A percentile compares a stretch with the other conserved stretches of the same genome.
Conservation (phyloP, 2,329 filamentous ascomycete species). For the Pseudogymnoascus sp. region DNA sequence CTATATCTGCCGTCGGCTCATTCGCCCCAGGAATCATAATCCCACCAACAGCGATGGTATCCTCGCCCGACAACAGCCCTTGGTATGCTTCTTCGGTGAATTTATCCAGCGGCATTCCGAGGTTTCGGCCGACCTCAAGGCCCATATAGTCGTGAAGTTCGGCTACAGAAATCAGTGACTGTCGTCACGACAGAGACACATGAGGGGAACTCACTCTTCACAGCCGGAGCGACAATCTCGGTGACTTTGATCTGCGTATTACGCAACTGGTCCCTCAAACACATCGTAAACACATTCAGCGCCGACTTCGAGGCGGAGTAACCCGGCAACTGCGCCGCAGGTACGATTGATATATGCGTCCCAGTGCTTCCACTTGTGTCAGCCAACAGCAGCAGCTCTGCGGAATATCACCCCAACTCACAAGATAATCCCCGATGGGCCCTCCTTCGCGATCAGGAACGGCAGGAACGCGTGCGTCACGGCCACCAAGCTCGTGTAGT, state of each 20-base stretch:
- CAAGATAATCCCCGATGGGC: conserved; percentile 18
- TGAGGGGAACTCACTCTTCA: conserved; percentile 19
- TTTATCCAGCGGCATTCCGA: conserved; percentile 43
- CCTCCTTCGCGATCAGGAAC: conserved; percentile 19
- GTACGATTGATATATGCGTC: conserved; percentile 18
- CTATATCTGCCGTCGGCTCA: background rate
- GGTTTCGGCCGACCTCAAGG: conserved; percentile 33
- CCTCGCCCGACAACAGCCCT: conserved; percentile 17
- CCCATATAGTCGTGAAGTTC: conserved; percentile 42
- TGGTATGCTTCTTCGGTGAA: conserved; percentile 35
- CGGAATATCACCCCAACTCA: conserved; percentile 17
- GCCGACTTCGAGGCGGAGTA: conserved; percentile 43
- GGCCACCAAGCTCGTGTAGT: conserved; percentile 37
- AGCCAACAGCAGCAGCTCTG: conserved; percentile 11
- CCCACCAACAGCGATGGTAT: conserved; percentile 19
- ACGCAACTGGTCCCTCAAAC: conserved; percentile 36
- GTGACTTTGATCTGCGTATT: conserved; percentile 33
- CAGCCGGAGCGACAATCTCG: conserved; percentile 35
- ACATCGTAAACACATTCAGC: conserved; percentile 36
- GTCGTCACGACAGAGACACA: background rate
- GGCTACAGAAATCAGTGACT: conserved; percentile 15
- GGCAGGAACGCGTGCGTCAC: conserved; percentile 35
- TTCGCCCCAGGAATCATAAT: background rate
- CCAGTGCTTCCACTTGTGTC: conserved; percentile 18
- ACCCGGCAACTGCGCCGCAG: conserved; percentile 25